Percentiles rank a stretch among this genome's conserved stretches.
These are phyloP conservation scores for Coprinopsis strossmayeri DNA, from an alignment of 768 basidiomycete species.

Conservation along the genomic window DNA sequence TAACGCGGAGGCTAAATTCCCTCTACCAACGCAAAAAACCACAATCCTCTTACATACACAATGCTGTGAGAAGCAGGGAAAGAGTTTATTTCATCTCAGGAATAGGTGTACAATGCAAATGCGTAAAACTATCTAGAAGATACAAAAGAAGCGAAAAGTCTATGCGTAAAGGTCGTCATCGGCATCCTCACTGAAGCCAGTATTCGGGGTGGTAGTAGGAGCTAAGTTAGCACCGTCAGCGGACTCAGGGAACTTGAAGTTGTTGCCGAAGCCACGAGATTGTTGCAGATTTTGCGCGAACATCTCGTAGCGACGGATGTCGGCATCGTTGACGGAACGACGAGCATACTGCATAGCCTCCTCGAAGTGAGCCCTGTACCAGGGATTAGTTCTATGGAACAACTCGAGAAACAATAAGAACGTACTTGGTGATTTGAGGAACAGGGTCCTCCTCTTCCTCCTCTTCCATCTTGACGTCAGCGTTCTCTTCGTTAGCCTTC, in stretches of 20 bases:
- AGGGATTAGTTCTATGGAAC: background rate
- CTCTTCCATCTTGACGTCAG: conserved; percentile 60
- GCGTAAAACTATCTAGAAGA: background rate
- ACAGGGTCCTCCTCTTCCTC: conserved; percentile 85
- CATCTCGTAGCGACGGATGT: conserved; percentile 98
- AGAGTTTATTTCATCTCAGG: too few relatives aligned
- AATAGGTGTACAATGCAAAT: background rate
- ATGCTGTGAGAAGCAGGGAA: too few relatives aligned
- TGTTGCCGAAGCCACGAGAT: conserved; percentile 87
- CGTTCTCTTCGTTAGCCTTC: conserved; percentile 75
- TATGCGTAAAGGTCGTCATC: conserved; percentile 93
- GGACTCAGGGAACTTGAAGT: conserved; percentile 97
- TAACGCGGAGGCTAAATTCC: too few relatives aligned
- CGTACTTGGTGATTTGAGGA: conserved; percentile 74
- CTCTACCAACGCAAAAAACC: too few relatives aligned
- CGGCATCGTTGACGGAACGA: conserved; percentile 93
- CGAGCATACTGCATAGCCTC: conserved; percentile 98
- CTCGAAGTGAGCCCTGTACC: conserved; percentile 84
- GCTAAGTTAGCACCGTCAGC: conserved; percentile 28
- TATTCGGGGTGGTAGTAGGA: conserved; percentile 43
- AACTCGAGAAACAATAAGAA: conserved; percentile 2
- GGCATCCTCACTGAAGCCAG: conserved; percentile 80
- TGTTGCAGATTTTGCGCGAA: conserved; percentile 93
- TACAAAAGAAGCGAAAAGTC: background rate
- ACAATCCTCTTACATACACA: too few relatives aligned